Evolutionary conservation across 169 alveolate species (phyloP).

Genomic region (Cryptosporidium canis): DNA sequence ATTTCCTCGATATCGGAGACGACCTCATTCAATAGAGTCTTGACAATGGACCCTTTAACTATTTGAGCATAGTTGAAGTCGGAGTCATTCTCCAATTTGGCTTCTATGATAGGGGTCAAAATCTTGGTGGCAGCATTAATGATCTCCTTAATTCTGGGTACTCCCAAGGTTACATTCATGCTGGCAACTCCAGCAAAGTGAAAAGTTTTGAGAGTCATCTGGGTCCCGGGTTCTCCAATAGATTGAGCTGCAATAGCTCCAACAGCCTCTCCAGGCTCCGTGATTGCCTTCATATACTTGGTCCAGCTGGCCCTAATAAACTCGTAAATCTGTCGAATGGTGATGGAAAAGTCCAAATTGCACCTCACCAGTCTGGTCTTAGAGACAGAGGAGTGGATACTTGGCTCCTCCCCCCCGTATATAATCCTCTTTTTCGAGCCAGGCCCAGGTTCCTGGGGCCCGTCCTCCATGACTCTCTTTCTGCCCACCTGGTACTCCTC

Average conservation of each 20-base stretch:
- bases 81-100: conserved; percentile 79
- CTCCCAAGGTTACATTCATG: conserved; percentile 98
- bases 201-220: conserved; percentile 99
- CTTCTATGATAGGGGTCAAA: conserved; percentile 95
- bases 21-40: conserved; percentile 80
- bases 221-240: conserved; percentile 99
- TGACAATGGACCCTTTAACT: conserved; percentile 86
- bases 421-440: conserved; percentile 9
- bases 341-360: conserved; percentile 75
- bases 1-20: conserved; percentile 90
- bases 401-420: background rate
- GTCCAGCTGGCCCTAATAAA: conserved; percentile 88
- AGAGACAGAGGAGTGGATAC: background rate
- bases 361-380: background rate
- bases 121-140: conserved; percentile 95
- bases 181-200: conserved; percentile 98
- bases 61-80: conserved; percentile 83
- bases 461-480: conserved; percentile 21
- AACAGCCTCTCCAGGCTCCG: conserved; percentile 99
- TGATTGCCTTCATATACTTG: conserved; percentile 90
- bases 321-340: conserved; percentile 84
- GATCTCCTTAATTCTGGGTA: conserved; percentile 98
- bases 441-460: background rate
- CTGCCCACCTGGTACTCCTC: background rate
- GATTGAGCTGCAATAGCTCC: conserved; percentile 99